Base-by-base conservation (phyloP, 352 stramenopile species). In the Phytophthora sp. region DNA sequence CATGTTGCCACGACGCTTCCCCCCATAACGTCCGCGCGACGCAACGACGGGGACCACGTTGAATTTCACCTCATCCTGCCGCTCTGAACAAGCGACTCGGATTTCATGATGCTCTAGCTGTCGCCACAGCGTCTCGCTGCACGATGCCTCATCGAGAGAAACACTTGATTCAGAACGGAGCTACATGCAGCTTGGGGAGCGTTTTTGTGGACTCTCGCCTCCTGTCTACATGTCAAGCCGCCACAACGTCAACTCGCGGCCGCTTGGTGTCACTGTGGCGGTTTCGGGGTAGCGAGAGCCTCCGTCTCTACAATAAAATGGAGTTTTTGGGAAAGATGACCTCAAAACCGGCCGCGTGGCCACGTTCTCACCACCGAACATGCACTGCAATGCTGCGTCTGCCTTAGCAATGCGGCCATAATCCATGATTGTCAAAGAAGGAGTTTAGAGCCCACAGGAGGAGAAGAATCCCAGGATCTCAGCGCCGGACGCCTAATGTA, bases 261-360 rank as follows among this genome's bases (percentile, higher is more conserved):
- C 16, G 63, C 63, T 54, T 41, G 45, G 29, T 50, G 57, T 57
- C 23, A n/a, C n/a, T n/a, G n/a, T n/a, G n/a, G n/a, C n/a, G n/a
- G n/a, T 69, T 57, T 69, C 52, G 42, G 21, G 50, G 47, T 24
- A 15, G 57, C 20, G 47, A 8, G 12, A 36, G 16, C 20, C 7
- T 38, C 24, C 50, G 55, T 38, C 38, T 66, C 47, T 71, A 47
- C 63, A 53, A 39, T 57, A 30, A n/a, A n/a, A n/a, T n/a, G n/a
- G n/a, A n/a, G n/a, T n/a, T 71, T 65, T 66, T 66, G 55, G 63
- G 57, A 41, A 41, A 66, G 44, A 63, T 11, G 24, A 52, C 21
- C 46, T 66, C 26, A 30, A 70, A 30, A 36, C 46, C 21, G 31
- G 29, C n/a, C n/a, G 29, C 21, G 30, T 36, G 55, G 26, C 49